A percentile compares a stretch with the other conserved stretches of the same genome.
Evolutionary conservation across 768 basidiomycete species (phyloP).

Genomic region (Phanerodontia chrysosporium): DNA sequence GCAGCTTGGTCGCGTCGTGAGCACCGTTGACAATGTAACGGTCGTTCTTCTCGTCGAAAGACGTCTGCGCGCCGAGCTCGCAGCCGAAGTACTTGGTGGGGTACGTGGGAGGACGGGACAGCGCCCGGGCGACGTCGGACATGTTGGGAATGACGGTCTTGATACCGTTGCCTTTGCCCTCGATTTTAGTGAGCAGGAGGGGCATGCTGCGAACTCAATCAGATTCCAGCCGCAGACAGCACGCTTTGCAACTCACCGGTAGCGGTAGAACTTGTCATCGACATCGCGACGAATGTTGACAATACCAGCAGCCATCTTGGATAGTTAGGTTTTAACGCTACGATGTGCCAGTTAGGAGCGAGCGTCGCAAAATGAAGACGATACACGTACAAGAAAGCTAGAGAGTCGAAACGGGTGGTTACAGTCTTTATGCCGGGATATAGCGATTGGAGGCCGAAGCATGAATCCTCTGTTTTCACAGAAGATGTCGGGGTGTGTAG

Average conservation of each 20-base stretch:
- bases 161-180: conserved; percentile 99
- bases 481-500: conserved; percentile 45
- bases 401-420: conserved; percentile 21
- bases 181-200: conserved; percentile 88
- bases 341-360: conserved; percentile 4
- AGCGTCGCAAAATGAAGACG: neutral
- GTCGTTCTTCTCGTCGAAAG: conserved; percentile 94
- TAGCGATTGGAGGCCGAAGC: conserved; percentile 85
- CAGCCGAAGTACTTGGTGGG: conserved; percentile 99
- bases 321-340: conserved; percentile 66
- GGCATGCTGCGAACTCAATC: conserved; percentile 72
- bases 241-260: conserved; percentile 51
- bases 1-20: conserved; percentile 85
- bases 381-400: conserved; percentile 35
- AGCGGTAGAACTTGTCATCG: conserved; percentile 95
- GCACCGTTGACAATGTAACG: conserved; percentile 98
- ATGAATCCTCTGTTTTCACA: conserved; percentile 83
- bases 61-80: conserved; percentile 96
- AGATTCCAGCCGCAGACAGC: conserved; percentile 1
- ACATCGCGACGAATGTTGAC: conserved; percentile 96
- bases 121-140: conserved; percentile 93
- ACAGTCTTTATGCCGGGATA: conserved; percentile 62
- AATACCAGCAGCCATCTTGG: conserved; percentile 83
- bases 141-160: conserved; percentile 99
- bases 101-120: conserved; percentile 92